Evolutionary conservation across 495 filamentous ascomycete species (phyloP).

Genomic region (Amniculicola lignicola): DNA sequence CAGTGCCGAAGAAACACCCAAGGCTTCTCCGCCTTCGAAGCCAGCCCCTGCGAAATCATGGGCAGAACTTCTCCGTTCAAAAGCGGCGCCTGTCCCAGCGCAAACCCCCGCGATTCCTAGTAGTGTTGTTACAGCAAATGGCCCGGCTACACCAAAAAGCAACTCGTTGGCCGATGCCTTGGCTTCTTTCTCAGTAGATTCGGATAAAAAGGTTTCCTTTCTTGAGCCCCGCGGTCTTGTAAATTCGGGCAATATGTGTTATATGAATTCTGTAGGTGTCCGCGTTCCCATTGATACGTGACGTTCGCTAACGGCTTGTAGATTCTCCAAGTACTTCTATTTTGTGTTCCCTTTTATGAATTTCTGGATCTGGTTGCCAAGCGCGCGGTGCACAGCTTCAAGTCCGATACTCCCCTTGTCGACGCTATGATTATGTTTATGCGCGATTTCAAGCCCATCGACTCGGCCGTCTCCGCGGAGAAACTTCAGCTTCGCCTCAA

Average conservation of each 20-base stretch:
- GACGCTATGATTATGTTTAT: constrained; percentile 98
- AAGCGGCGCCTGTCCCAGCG: constrained; percentile 39
- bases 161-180: constrained; percentile 70
- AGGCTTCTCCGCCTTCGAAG: constrained; percentile 45
- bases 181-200: constrained; percentile 59
- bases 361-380: constrained; percentile 87
- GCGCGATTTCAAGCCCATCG: constrained; percentile 83
- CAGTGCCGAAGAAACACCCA: constrained; percentile 36
- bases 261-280: constrained; percentile 93
- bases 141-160: constrained; percentile 32
- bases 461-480: constrained; percentile 70
- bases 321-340: constrained; percentile 91
- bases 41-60: constrained; percentile 64
- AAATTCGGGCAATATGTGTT: constrained; percentile 99
- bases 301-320: constrained; percentile 38
- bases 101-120: constrained; percentile 41
- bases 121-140: constrained; percentile 50
- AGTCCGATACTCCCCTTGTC: constrained; percentile 87
- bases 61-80: constrained; percentile 68
- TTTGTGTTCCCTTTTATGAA: constrained; percentile 88
- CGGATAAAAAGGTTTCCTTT: constrained; percentile 67
- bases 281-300: neutral
- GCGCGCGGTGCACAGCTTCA: constrained; percentile 82
- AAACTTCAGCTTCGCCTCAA: constrained; percentile 71
- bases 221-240: constrained; percentile 92